These are phyloP conservation scores for Golubevia sp. DNA, from an alignment of 1,284 basidiomycete genomes.

Conservation along the genomic window DNA sequence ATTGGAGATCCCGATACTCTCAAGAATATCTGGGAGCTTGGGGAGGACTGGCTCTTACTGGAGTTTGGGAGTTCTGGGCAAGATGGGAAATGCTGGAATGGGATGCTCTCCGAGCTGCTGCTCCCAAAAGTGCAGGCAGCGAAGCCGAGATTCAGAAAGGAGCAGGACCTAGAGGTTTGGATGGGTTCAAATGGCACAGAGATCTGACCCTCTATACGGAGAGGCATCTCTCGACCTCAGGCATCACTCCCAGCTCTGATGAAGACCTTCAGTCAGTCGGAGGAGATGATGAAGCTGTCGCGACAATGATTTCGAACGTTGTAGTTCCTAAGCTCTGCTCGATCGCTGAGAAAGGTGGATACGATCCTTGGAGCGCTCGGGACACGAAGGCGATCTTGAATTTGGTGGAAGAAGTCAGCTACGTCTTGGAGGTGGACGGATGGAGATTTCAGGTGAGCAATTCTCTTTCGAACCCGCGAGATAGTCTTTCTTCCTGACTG, in stretches of 20 bases:
- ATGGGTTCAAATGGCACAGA: slow-evolving; percentile 13
- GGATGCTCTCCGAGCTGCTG: slow-evolving; percentile 15
- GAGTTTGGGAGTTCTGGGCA: slow-evolving; percentile 51
- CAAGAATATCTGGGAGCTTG: slow-evolving; percentile 45
- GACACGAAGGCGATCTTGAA: slow-evolving; percentile 21
- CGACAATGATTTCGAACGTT: slow-evolving; percentile 24
- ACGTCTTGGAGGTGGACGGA: slow-evolving; percentile 17
- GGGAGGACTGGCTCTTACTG: slow-evolving; percentile 47
- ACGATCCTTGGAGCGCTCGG: slow-evolving; percentile 23
- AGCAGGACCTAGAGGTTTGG: slow-evolving; percentile 2
- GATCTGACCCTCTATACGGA: slow-evolving; percentile 5
- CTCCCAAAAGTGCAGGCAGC: neutral
- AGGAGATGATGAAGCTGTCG: slow-evolving; percentile 43
- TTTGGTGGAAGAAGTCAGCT: slow-evolving; percentile 23
- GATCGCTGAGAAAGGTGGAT: slow-evolving; percentile 20
- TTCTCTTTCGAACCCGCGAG: too few relatives aligned
- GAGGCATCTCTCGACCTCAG: neutral
- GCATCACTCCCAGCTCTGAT: neutral
- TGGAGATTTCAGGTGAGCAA: slow-evolving; percentile 10
- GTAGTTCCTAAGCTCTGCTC: slow-evolving; percentile 24
- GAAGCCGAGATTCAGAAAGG: neutral
- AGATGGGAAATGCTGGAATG: slow-evolving; percentile 32
- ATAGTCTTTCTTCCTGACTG: too few relatives aligned
- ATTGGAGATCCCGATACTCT: slow-evolving; percentile 33
- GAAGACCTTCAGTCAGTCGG: slow-evolving; percentile 6